phyloP scores from a whole-genome alignment of 257 asterid genomes.

The Penstemon davidsonii region DNA sequence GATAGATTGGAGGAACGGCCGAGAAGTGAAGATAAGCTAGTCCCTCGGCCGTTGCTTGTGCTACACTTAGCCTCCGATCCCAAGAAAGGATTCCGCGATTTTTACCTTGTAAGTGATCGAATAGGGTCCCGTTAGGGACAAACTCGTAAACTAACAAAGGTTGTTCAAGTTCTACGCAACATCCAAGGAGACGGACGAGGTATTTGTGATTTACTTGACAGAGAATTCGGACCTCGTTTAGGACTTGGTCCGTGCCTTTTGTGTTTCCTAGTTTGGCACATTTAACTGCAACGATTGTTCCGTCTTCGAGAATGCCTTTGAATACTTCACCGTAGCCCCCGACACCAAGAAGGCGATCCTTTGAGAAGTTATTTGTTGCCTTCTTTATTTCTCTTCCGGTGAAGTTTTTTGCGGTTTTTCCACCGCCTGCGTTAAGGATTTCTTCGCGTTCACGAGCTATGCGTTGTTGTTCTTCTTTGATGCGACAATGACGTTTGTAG shows the following conservation, averaged over 20 bases:
- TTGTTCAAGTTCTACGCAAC: conserved; percentile 91
- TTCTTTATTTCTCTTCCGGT: conserved; percentile 72
- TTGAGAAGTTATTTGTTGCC: conserved; percentile 76
- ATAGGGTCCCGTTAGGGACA: conserved; percentile 59
- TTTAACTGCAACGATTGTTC: conserved; percentile 72
- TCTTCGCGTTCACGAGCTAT: conserved; percentile 70
- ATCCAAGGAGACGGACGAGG: conserved; percentile 83
- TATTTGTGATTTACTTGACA: conserved; percentile 87
- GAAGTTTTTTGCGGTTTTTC: conserved; percentile 62
- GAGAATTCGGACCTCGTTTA: conserved; percentile 83
- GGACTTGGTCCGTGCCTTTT: conserved; percentile 83
- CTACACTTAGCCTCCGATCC: conserved; percentile 58
- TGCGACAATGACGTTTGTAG: conserved; percentile 58
- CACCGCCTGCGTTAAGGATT: conserved; percentile 76
- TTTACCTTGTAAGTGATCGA: conserved; percentile 52
- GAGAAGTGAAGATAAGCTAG: conserved; percentile 88
- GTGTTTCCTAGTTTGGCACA: conserved; percentile 88
- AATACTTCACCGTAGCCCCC: conserved; percentile 94
- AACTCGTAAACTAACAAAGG: conserved; percentile 87
- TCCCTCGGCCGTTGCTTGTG: conserved; percentile 80
- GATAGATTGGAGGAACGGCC: conserved; percentile 83
- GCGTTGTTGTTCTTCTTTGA: conserved; percentile 58
- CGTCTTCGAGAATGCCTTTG: conserved; percentile 70
- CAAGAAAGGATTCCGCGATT: conserved; percentile 46
- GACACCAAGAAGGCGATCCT: conserved; percentile 76